These are phyloP conservation scores for Aspergillus felis DNA, from an alignment of 2,329 filamentous ascomycete species.

Conservation along the genomic window DNA sequence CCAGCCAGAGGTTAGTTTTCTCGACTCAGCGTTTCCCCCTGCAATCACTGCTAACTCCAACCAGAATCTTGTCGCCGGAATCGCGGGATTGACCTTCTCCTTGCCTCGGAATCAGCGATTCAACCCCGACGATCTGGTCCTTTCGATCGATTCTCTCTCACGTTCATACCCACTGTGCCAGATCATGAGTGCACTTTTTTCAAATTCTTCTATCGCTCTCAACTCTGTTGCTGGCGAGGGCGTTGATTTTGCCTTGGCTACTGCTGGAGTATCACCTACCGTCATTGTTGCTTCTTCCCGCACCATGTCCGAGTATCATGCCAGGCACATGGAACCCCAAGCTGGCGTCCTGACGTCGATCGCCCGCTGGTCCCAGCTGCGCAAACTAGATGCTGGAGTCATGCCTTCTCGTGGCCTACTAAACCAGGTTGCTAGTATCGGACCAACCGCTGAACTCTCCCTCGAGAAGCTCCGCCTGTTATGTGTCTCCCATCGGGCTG, in stretches of 20 bases:
- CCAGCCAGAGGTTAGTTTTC: slow-evolving; percentile 56
- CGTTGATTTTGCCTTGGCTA: slow-evolving; percentile 68
- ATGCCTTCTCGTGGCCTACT: slow-evolving; percentile 66
- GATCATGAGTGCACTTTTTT: slow-evolving; percentile 77
- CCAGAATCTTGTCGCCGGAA: slow-evolving; percentile 79
- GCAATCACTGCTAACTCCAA: slow-evolving; percentile 1
- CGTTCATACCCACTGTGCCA: slow-evolving; percentile 75
- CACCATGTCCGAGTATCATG: slow-evolving; percentile 66
- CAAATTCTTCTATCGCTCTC: slow-evolving; percentile 78
- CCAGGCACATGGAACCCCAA: slow-evolving; percentile 56
- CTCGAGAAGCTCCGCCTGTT: slow-evolving; percentile 73
- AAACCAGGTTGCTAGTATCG: slow-evolving; percentile 41
- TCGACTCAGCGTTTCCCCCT: background rate
- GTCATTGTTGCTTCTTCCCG: slow-evolving; percentile 74
- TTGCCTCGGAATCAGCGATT: slow-evolving; percentile 73
- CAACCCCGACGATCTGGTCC: slow-evolving; percentile 70
- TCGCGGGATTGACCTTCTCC: slow-evolving; percentile 71
- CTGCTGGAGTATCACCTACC: slow-evolving; percentile 72
- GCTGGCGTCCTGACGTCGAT: slow-evolving; percentile 62
- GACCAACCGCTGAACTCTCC: slow-evolving; percentile 38
- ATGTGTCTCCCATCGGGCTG: slow-evolving; percentile 71
- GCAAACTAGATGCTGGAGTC: slow-evolving; percentile 66
- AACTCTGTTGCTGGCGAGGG: slow-evolving; percentile 78
- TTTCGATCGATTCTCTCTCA: slow-evolving; percentile 77
- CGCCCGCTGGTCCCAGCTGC: slow-evolving; percentile 68